A percentile compares a stretch with the other conserved stretches of the same genome.
Conservation (phyloP, 345 rosid genomes). For the Dipteronia dyeriana region DNA sequence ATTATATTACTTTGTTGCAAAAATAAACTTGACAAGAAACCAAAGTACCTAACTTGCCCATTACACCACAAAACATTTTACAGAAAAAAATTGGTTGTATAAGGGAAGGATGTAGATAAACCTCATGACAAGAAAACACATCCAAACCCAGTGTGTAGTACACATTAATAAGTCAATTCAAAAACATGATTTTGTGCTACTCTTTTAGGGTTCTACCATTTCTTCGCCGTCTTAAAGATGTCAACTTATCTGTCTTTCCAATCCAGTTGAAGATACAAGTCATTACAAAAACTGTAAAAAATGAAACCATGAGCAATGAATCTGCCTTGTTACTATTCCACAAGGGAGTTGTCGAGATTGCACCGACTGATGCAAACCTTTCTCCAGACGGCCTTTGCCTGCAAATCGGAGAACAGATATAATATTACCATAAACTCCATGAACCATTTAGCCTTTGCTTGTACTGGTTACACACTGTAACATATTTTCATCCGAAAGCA, state of each 20-base stretch:
- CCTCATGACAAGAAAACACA: not conserved
- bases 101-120: not conserved
- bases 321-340: slow-evolving; percentile 35
- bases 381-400: slow-evolving; percentile 54
- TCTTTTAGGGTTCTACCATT: slow-evolving; percentile 17
- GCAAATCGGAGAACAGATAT: slow-evolving; percentile 19
- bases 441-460: not conserved
- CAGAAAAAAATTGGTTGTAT: not conserved
- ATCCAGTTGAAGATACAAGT: slow-evolving; percentile 31
- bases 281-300: slow-evolving; percentile 37
- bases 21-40: slow-evolving; percentile 10
- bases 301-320: slow-evolving; percentile 27
- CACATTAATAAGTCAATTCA: not conserved
- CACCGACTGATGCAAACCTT: slow-evolving; percentile 58
- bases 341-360: slow-evolving; percentile 33
- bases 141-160: slow-evolving; percentile 5
- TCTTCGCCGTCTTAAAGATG: slow-evolving; percentile 2
- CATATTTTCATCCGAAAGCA: not conserved
- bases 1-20: too few relatives aligned
- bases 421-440: not conserved
- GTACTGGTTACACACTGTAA: not conserved
- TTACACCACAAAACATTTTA: not conserved
- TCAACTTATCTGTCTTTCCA: slow-evolving; percentile 28
- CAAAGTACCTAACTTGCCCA: not conserved
- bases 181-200: not conserved